Evolutionary conservation across 495 filamentous ascomycete species (phyloP).

Genomic region (Penicillium bialowiezense): DNA sequence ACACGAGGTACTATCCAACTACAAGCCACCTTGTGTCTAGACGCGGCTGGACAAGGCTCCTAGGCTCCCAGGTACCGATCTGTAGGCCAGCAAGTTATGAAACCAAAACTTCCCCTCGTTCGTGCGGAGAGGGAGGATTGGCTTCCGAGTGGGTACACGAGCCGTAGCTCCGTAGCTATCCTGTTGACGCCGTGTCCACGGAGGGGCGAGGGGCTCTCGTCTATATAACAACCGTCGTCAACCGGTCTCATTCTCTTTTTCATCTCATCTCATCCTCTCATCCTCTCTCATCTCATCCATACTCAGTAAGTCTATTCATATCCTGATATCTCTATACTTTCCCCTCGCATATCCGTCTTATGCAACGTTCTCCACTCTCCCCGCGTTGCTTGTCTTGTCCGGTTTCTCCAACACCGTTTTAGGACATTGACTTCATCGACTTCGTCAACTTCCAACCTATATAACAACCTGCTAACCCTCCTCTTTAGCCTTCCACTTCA

Average conservation of each 20-base stretch:
- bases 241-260: neutral
- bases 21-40: too few species aligned
- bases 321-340: neutral
- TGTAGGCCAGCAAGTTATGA: too few species aligned
- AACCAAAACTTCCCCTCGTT: neutral
- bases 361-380: conserved; percentile 18
- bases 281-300: neutral
- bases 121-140: neutral
- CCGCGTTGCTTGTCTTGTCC: conserved; percentile 1
- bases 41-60: too few species aligned
- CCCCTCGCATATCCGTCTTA: neutral
- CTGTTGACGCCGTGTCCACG: too few species aligned
- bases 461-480: conserved; percentile 11
- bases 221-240: too few species aligned
- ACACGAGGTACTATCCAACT: neutral
- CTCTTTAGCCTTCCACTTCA: conserved; percentile 1
- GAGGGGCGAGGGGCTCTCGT: too few species aligned
- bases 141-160: conserved; percentile 1
- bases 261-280: neutral
- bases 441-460: neutral
- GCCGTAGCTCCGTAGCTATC: too few species aligned
- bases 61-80: too few species aligned
- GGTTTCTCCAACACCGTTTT: conserved; percentile 21
- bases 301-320: neutral
- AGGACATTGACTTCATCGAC: conserved; percentile 17